Percentiles rank a stretch among this genome's conserved stretches.
phyloP scores from a whole-genome alignment of 176 grass and related monocot genomes.

The bread wheat (Triticum aestivum) region DNA sequence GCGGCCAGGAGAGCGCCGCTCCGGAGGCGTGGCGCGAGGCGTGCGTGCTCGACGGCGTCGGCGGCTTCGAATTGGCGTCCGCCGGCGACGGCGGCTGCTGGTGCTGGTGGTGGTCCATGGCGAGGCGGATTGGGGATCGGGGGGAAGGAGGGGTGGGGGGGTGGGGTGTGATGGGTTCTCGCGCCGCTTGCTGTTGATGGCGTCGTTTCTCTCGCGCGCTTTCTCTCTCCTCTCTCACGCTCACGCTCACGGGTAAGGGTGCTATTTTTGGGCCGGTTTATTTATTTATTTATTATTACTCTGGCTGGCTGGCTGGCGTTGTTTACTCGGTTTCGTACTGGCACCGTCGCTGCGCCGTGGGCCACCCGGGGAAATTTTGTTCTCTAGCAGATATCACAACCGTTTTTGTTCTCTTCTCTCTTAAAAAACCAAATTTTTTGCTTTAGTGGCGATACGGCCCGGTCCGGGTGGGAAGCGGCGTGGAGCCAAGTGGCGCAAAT shows the following conservation, averaged over 20 bases:
- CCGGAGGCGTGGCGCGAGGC: conserved; percentile 3
- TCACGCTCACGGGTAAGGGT: neutral
- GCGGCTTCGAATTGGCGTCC: conserved; percentile 44
- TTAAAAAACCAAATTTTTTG: neutral
- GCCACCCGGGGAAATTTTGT: neutral
- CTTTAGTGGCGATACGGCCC: neutral
- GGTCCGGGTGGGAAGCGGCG: neutral
- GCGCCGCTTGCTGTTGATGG: neutral
- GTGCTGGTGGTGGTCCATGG: conserved; percentile 42
- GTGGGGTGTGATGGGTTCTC: neutral
- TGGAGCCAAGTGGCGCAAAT: neutral
- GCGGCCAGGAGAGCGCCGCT: neutral
- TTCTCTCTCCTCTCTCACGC: conserved; percentile 28
- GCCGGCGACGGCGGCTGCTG: conserved; percentile 21
- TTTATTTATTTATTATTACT: neutral
- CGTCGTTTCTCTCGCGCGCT: conserved; percentile 28
- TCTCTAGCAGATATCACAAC: neutral
- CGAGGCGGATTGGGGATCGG: conserved; percentile 33
- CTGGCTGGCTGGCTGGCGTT: neutral
- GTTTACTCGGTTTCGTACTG: neutral
- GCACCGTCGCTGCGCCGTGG: neutral
- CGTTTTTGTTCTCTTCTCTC: neutral
- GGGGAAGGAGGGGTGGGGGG: neutral
- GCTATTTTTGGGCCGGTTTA: neutral
- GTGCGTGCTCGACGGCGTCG: conserved; percentile 21